Percentiles rank a stretch among this genome's conserved stretches.
phyloP scores from a whole-genome alignment of 2,329 filamentous ascomycete species.

The Monosporascus sp. region DNA sequence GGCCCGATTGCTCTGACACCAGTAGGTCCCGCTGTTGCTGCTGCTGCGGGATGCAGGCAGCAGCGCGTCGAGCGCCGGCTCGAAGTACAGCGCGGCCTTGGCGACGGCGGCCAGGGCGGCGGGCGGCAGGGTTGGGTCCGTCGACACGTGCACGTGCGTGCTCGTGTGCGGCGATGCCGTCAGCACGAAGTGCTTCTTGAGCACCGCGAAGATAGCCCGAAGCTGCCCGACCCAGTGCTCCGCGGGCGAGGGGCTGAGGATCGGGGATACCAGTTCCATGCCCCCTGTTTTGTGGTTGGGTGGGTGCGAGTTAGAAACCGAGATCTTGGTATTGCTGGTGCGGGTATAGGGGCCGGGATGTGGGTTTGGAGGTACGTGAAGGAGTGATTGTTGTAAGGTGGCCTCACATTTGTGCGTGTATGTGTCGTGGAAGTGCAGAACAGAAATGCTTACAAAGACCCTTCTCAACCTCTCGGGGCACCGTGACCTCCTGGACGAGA shows the following conservation, averaged over 20 bases:
- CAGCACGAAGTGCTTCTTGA: slow-evolving; percentile 22
- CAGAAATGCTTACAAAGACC: slow-evolving; percentile 23
- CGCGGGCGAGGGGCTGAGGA: slow-evolving; percentile 19
- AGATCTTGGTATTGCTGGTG: too few relatives aligned
- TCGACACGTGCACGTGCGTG: slow-evolving; percentile 34
- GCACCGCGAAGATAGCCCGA: slow-evolving; percentile 24
- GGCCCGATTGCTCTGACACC: slow-evolving; percentile 31
- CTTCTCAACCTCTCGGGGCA: slow-evolving; percentile 26
- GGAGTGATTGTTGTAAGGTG: not conserved
- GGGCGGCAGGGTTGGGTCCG: slow-evolving; percentile 14
- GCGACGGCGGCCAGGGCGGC: slow-evolving; percentile 23
- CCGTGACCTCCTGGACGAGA: slow-evolving; percentile 32
- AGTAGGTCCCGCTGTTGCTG: slow-evolving; percentile 17
- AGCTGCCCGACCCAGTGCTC: slow-evolving; percentile 26
- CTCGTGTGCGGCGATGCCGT: slow-evolving; percentile 25
- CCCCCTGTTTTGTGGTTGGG: slow-evolving; percentile 16
- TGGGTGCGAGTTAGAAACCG: not conserved
- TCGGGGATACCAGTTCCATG: slow-evolving; percentile 32
- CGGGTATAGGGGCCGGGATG: too few relatives aligned
- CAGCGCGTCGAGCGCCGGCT: slow-evolving; percentile 29
- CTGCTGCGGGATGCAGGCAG: slow-evolving; percentile 7
- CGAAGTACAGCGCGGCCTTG: slow-evolving; percentile 30
- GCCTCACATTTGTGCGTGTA: not conserved
- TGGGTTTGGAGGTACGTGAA: too few relatives aligned
- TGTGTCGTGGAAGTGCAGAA: not conserved